Evolutionary conservation across 1,139 yeast species (phyloP).

Genomic region (Magnusiomyces paraingens): DNA sequence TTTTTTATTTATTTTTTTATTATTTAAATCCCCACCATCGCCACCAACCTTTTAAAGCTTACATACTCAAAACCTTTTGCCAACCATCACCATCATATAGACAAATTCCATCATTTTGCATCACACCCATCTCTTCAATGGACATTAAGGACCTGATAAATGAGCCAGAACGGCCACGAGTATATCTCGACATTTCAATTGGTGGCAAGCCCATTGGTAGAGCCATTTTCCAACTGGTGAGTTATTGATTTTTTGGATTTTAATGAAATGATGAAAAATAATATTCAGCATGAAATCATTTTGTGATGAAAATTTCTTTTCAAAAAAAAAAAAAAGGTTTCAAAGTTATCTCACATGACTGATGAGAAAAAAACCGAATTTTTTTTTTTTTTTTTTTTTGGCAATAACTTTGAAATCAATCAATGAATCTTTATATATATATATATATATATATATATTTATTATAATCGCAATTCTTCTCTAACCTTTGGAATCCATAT

Average conservation of each 20-base stretch:
- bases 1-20: background rate
- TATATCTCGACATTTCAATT: conserved; percentile 68
- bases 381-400: too few relatives aligned
- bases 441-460: too few relatives aligned
- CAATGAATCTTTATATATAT: too few relatives aligned
- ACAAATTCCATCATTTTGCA: background rate
- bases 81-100: background rate
- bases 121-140: conserved; percentile 5
- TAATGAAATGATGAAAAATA: too few relatives aligned
- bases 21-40: background rate
- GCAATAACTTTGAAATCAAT: too few relatives aligned
- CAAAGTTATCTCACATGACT: too few relatives aligned
- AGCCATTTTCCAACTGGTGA: conserved; percentile 57
- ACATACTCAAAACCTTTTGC: background rate
- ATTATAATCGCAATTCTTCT: too few relatives aligned
- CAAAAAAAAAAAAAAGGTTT: too few relatives aligned
- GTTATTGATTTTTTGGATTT: conserved; percentile 7
- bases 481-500: too few relatives aligned
- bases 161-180: conserved; percentile 40
- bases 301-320: too few relatives aligned
- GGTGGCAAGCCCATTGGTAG: conserved; percentile 64
- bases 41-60: background rate
- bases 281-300: too few relatives aligned
- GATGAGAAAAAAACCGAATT: too few relatives aligned
- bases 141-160: conserved; percentile 16